Evolutionary conservation across 192 early-diverging fungal species (phyloP).

Genomic region (Entomortierella parvispora): DNA sequence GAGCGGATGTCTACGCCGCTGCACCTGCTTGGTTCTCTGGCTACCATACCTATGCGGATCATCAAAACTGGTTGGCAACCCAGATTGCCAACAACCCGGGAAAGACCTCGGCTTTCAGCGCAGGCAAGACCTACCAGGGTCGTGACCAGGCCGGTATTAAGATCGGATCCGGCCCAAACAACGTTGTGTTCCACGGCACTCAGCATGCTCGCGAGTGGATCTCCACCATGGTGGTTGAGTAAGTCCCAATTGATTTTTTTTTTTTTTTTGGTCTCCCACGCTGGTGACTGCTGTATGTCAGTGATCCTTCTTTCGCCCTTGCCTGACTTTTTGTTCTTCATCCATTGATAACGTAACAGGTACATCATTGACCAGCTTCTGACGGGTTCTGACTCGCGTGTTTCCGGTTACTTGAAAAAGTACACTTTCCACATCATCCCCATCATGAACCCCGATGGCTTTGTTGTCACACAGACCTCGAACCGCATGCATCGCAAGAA

Average conservation of each 20-base stretch:
- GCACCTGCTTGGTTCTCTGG: constrained; percentile 36
- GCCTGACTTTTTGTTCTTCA: neutral
- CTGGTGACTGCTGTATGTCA: neutral
- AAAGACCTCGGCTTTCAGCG: constrained; percentile 25
- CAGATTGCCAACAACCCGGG: constrained; percentile 31
- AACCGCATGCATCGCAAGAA: constrained; percentile 62
- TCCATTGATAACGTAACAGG: constrained; percentile 11
- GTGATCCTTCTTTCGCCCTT: neutral
- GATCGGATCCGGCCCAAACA: constrained; percentile 40
- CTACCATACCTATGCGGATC: constrained; percentile 41
- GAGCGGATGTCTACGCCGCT: constrained; percentile 19
- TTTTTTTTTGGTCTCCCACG: neutral
- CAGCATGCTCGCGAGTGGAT: constrained; percentile 76
- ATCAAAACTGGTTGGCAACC: constrained; percentile 26
- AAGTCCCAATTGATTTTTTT: constrained; percentile 13
- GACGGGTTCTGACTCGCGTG: constrained; percentile 37
- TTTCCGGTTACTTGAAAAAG: constrained; percentile 49
- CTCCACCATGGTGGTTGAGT: constrained; percentile 58
- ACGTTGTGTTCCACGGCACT: constrained; percentile 52
- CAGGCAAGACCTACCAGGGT: constrained; percentile 36
- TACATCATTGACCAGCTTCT: constrained; percentile 45
- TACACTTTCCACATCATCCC: constrained; percentile 69
- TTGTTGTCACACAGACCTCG: constrained; percentile 57
- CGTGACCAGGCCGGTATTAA: constrained; percentile 36
- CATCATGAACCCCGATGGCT: constrained; percentile 70